Base-by-base conservation (phyloP, 805 yeast genomes). In the Limtongozyma cylindracea region DNA sequence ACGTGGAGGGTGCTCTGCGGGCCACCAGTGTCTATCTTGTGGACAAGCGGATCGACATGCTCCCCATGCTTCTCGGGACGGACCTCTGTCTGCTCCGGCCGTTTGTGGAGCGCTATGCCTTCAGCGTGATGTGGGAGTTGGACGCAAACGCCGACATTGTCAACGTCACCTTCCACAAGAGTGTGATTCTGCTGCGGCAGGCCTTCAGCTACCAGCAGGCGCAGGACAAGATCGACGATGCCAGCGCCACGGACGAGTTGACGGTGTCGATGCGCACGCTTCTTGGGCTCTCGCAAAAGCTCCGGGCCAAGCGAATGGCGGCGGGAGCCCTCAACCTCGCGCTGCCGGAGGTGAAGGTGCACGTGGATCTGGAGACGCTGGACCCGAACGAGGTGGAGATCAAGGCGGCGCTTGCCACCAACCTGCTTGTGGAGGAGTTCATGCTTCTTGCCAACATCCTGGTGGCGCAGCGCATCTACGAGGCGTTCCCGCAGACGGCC, bases 31-130 rank as follows among this genome's bases (percentile, higher is more conserved):
- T 88, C 3, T 88, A 88, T 45, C 54, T 88, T 25, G 99, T 88
- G 9, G 98, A 88, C 42, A 84, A 88, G 46, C 74, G 99, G 58
- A 88, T 88, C 34, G 99, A 88, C 56, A 88, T 88, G 99, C 55
- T 88, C 30, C 99, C 99, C 5, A 66, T 74, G 69, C 47, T 88
- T 20, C 56, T 88, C 25, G 96, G 98, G 41, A 88, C 98, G 3
- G 88, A 88, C 41, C 49, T 88, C 35, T 88, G 99, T 53, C 88
- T 98, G 4, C 57, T 88, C 38, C 73, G 74, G 38, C 95, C 96
- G 4, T 70, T 77, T 38, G 95, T 88, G 19, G 98, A 88, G 30
- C 62, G 99, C 43, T 88, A 66, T 50, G 91, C 98, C 1, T 88
- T 88, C 41, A 76, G 93, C 6, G 94, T 80, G 4, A 47, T 88